These are phyloP conservation scores for Starmerella vitae DNA, from an alignment of 805 yeast species.

Conservation along the genomic window DNA sequence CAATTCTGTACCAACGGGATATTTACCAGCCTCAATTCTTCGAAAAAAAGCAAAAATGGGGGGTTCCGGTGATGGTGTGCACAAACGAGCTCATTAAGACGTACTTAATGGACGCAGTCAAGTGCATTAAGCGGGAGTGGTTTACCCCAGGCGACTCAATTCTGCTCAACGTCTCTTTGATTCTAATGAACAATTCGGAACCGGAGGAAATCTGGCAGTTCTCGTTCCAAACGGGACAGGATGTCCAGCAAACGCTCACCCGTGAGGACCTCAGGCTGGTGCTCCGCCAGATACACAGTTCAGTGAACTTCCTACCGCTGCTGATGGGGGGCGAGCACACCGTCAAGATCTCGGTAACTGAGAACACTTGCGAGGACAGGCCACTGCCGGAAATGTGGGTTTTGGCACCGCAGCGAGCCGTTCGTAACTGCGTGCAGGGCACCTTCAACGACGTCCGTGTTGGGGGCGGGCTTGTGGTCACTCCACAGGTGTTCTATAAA, in stretches of 20 bases:
- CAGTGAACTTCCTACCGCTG: slow-evolving; percentile 73
- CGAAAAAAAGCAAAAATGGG: slow-evolving; percentile 62
- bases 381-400: slow-evolving; percentile 74
- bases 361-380: slow-evolving; percentile 32
- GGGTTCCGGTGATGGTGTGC: slow-evolving; percentile 55
- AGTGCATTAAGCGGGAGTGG: slow-evolving; percentile 57
- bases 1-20: slow-evolving; percentile 77
- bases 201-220: slow-evolving; percentile 82
- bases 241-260: slow-evolving; percentile 31
- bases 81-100: slow-evolving; percentile 61
- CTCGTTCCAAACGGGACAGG: slow-evolving; percentile 22
- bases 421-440: slow-evolving; percentile 52
- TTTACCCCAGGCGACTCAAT: slow-evolving; percentile 41
- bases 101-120: slow-evolving; percentile 54
- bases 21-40: slow-evolving; percentile 83
- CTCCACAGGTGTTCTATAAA: slow-evolving; percentile 1
- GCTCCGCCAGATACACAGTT: slow-evolving; percentile 76
- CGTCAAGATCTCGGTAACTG: slow-evolving; percentile 72
- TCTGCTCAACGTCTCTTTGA: slow-evolving; percentile 45
- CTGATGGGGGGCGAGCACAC: slow-evolving; percentile 54
- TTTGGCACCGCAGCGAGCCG: slow-evolving; percentile 52
- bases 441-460: slow-evolving; percentile 58
- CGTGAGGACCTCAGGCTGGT: slow-evolving; percentile 73
- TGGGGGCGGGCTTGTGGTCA: not conserved
- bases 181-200: slow-evolving; percentile 59